Evolutionary conservation across 345 rosid genomes (phyloP).

Genomic region (Citrus australasica): DNA sequence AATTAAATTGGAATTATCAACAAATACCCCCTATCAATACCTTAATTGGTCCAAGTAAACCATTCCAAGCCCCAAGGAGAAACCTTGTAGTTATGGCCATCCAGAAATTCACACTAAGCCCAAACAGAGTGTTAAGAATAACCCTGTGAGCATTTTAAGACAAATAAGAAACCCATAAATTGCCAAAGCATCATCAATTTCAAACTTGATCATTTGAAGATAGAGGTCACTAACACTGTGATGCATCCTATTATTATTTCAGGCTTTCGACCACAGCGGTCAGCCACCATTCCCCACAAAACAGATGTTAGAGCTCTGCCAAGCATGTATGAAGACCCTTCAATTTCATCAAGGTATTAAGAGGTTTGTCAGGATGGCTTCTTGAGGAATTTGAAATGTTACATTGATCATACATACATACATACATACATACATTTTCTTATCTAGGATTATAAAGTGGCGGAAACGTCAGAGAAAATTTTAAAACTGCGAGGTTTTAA

Average conservation of each 20-base stretch:
- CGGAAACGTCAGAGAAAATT: too few relatives aligned
- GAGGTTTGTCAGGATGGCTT: constrained; percentile 12
- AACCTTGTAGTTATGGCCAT: constrained; percentile 76
- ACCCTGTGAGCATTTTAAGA: constrained; percentile 43
- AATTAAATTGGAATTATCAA: too few relatives aligned
- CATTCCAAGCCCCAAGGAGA: too few relatives aligned
- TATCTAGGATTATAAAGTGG: too few relatives aligned
- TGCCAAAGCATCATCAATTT: background rate
- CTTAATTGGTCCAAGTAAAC: too few relatives aligned
- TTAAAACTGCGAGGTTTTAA: too few relatives aligned
- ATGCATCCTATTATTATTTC: constrained; percentile 62
- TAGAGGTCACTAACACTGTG: constrained; percentile 56
- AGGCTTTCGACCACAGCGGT: constrained; percentile 90
- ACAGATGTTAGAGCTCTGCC: constrained; percentile 89
- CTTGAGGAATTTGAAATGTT: background rate
- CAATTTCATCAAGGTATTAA: constrained; percentile 7
- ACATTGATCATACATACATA: too few relatives aligned
- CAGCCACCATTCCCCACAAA: constrained; percentile 77
- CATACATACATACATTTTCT: too few relatives aligned
- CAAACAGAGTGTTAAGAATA: constrained; percentile 76
- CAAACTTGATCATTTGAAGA: background rate
- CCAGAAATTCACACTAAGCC: constrained; percentile 80
- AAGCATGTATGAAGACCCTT: constrained; percentile 85
- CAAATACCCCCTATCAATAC: too few relatives aligned
- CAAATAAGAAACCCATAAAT: background rate